A percentile compares a stretch with the other conserved stretches of the same genome.
Evolutionary conservation across 78 protist species (phyloP).

Genomic region (Dictyostelium firmibasis): DNA sequence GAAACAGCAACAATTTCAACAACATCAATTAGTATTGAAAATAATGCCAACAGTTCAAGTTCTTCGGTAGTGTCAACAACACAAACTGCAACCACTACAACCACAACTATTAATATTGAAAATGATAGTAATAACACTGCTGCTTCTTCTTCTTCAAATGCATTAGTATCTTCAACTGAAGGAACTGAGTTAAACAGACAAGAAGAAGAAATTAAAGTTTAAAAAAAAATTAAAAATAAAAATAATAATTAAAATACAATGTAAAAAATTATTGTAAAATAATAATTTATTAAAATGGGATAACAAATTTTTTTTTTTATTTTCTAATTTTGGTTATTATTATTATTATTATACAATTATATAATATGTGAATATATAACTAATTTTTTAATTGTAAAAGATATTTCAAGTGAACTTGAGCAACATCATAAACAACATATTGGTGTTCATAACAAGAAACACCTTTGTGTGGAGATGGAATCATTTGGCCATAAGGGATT

Average conservation of each 20-base stretch:
- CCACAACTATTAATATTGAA: background rate
- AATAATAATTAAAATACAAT: no score
- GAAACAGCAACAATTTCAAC: background rate
- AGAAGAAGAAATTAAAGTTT: background rate
- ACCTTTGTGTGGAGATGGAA: constrained; percentile 5
- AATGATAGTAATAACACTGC: background rate
- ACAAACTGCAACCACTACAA: background rate
- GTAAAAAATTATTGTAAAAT: no score
- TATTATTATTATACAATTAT: background rate
- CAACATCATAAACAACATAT: constrained; percentile 76
- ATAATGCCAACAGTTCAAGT: background rate
- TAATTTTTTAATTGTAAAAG: constrained; percentile 42
- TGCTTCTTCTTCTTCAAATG: background rate
- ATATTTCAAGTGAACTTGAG: constrained; percentile 59
- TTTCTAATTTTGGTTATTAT: background rate
- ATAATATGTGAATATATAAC: no score
- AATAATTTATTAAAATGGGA: no score
- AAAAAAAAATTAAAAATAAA: background rate
- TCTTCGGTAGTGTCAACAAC: background rate
- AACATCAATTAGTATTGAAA: background rate
- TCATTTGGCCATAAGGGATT: constrained; percentile 68
- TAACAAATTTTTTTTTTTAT: background rate
- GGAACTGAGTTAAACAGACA: background rate
- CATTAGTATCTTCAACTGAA: background rate
- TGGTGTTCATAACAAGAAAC: constrained; percentile 79